Percentiles rank a stretch among this genome's conserved stretches.
These are phyloP conservation scores for Coniochaeta prunicola DNA, from an alignment of 2,329 filamentous ascomycete genomes.

Conservation along the genomic window DNA sequence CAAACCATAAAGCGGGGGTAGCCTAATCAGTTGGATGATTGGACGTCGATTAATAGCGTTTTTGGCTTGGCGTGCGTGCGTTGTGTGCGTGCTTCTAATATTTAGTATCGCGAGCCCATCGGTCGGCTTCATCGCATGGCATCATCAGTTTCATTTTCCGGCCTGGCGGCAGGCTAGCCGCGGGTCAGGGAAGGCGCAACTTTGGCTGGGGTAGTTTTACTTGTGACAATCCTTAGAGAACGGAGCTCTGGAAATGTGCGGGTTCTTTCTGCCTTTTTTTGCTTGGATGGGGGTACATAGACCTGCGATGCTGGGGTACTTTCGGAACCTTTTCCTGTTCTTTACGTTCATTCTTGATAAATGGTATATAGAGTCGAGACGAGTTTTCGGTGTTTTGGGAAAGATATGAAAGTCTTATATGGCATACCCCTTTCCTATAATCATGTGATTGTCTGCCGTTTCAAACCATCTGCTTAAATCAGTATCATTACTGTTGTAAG, in stretches of 20 bases:
- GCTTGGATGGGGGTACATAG: not conserved
- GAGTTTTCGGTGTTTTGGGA: not conserved
- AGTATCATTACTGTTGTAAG: no score
- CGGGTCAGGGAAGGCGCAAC: not conserved
- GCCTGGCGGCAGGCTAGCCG: not conserved
- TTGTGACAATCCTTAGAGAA: not conserved
- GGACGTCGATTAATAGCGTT: not conserved
- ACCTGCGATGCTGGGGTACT: not conserved
- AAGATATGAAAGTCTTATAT: not conserved
- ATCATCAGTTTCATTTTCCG: not conserved
- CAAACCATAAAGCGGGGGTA: constrained; percentile 30
- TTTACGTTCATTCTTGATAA: not conserved
- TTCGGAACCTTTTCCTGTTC: not conserved
- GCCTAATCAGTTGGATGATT: not conserved
- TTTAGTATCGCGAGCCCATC: not conserved
- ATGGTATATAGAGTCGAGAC: not conserved
- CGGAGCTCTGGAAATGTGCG: not conserved
- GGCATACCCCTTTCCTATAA: no score
- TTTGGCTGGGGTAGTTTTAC: not conserved
- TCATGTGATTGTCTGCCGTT: no score
- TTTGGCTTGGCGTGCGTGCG: not conserved
- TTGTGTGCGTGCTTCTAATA: not conserved
- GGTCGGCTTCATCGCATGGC: not conserved
- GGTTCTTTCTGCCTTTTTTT: not conserved
- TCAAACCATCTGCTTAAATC: no score